A percentile compares a stretch with the other conserved stretches of the same genome.
These are phyloP conservation scores for Aechmea fasciata DNA, from an alignment of 176 grass and related monocot species.

Conservation along the genomic window DNA sequence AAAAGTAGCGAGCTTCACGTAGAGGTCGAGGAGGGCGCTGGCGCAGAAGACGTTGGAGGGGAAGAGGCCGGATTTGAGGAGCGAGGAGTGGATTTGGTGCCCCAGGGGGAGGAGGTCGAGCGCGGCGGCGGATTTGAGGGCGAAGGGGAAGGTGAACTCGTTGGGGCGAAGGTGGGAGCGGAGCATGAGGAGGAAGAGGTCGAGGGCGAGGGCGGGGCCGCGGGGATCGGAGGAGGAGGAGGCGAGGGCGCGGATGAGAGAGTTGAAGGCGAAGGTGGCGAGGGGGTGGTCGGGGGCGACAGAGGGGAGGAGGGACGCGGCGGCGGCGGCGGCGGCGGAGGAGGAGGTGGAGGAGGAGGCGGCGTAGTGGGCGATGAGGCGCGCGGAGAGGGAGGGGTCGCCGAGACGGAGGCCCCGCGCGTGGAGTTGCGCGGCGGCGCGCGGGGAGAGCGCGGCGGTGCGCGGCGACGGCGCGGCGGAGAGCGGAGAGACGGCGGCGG, in stretches of 20 bases:
- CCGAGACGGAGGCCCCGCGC: not conserved
- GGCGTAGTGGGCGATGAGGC: constrained; percentile 13
- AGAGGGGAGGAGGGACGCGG: constrained; percentile 8
- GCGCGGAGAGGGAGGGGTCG: constrained; percentile 11
- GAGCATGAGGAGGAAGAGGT: constrained; percentile 29
- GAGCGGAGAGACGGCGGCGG: too few species aligned
- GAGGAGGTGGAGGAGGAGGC: constrained; percentile 11
- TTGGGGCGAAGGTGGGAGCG: constrained; percentile 4
- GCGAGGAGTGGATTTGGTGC: constrained; percentile 32
- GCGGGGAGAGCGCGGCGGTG: too few species aligned
- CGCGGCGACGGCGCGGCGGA: too few species aligned
- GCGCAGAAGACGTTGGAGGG: constrained; percentile 24
- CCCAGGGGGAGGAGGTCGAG: constrained; percentile 26
- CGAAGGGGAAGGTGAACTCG: constrained; percentile 28
- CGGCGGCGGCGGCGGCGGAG: not conserved
- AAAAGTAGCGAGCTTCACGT: constrained; percentile 18
- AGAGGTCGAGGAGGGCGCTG: constrained; percentile 30
- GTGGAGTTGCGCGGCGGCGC: too few species aligned
- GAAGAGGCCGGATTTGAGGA: constrained; percentile 30
- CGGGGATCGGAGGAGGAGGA: constrained; percentile 15
- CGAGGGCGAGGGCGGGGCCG: constrained; percentile 17
- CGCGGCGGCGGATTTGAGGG: constrained; percentile 24
- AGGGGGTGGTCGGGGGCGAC: constrained; percentile 10
- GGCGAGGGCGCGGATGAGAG: constrained; percentile 19
- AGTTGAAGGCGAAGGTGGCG: constrained; percentile 17